phyloP scores from a whole-genome alignment of 805 yeast species.

The Candida nanaspora region DNA sequence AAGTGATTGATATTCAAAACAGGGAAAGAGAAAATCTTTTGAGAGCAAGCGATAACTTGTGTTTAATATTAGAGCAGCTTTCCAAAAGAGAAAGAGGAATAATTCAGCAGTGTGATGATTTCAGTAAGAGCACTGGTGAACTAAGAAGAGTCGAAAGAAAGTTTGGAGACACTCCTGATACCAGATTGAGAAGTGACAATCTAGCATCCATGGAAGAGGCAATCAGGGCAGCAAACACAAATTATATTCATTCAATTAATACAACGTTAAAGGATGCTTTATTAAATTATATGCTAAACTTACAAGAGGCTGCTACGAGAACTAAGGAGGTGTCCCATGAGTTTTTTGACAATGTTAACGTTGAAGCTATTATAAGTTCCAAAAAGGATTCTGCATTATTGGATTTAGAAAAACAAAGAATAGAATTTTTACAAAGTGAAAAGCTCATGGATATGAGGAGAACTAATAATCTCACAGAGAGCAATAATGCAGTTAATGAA shows the following conservation, averaged over 20 bases:
- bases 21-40: slow-evolving; percentile 10
- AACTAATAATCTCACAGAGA: too few species aligned
- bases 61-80: neutral
- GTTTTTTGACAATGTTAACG: neutral
- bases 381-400: neutral
- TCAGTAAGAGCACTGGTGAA: neutral
- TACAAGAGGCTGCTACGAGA: neutral
- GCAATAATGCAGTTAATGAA: too few species aligned
- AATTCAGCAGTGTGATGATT: neutral
- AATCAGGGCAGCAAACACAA: neutral
- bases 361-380: neutral
- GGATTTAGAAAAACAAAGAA: neutral
- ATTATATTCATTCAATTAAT: neutral
- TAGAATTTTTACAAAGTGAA: neutral
- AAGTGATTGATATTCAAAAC: slow-evolving; percentile 30
- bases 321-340: neutral
- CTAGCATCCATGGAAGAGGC: neutral
- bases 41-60: neutral
- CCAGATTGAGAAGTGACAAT: neutral
- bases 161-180: neutral
- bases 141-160: neutral
- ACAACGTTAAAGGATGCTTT: neutral
- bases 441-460: too few species aligned
- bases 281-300: neutral
- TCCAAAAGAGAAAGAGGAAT: neutral